Conservation (phyloP, 2,329 filamentous ascomycete genomes). For the Pseudocercospora vitis region DNA sequence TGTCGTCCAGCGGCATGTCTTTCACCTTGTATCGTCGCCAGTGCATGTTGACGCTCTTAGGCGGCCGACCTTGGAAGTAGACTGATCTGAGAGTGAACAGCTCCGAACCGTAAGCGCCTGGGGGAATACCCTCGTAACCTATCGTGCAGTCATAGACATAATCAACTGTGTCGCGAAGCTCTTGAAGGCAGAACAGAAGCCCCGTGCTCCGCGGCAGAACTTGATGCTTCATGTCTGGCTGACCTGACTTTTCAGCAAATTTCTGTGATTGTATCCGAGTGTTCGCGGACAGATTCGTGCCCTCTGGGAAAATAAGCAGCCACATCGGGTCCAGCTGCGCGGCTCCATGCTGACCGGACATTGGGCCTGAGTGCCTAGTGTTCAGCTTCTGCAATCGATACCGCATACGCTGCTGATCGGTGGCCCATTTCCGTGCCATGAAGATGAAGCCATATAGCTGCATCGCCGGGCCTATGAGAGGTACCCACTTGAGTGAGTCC, state of each 20-base stretch:
- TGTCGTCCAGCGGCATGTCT: slow-evolving; percentile 75
- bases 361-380: slow-evolving; percentile 41
- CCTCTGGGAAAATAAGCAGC: slow-evolving; percentile 84
- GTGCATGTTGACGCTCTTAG: slow-evolving; percentile 93
- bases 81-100: slow-evolving; percentile 82
- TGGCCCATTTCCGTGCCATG: slow-evolving; percentile 86
- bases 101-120: slow-evolving; percentile 75
- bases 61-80: slow-evolving; percentile 84
- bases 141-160: slow-evolving; percentile 93
- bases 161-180: slow-evolving; percentile 71
- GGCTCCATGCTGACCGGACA: slow-evolving; percentile 37
- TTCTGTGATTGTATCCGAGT: slow-evolving; percentile 66
- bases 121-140: slow-evolving; percentile 91
- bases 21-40: slow-evolving; percentile 83
- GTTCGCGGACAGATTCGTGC: slow-evolving; percentile 78
- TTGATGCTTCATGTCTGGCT: slow-evolving; percentile 68
- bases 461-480: slow-evolving; percentile 80
- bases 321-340: slow-evolving; percentile 67
- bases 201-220: slow-evolving; percentile 79
- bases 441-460: slow-evolving; percentile 88
- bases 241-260: slow-evolving; percentile 73
- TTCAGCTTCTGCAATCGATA: slow-evolving; percentile 73
- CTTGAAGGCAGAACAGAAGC: slow-evolving; percentile 73
- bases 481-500: slow-evolving; percentile 79
- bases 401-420: slow-evolving; percentile 71